Conservation (phyloP, 2,329 filamentous ascomycete genomes). For the Cryphonectria parasitica region DNA sequence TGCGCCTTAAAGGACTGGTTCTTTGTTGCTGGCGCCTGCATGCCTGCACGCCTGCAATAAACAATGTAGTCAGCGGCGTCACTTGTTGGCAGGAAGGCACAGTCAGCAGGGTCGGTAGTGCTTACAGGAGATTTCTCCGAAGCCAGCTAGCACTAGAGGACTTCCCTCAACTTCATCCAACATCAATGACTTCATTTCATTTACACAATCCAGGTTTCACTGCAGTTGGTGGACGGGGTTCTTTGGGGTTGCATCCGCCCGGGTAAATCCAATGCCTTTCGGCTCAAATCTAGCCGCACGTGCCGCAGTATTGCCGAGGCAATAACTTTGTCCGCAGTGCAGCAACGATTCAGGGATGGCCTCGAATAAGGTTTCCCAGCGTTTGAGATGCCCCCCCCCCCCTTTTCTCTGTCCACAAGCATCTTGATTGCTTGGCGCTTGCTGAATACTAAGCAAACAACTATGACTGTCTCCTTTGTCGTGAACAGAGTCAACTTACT, state of each 20-base stretch:
- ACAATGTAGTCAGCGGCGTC: neutral
- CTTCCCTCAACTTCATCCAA: neutral
- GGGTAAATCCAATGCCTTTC: neutral
- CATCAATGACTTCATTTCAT: neutral
- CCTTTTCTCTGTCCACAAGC: neutral
- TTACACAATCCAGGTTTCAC: neutral
- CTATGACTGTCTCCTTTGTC: neutral
- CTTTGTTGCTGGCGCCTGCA: neutral
- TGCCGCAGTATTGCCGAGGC: neutral
- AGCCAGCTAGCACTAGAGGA: neutral
- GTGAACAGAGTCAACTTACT: neutral
- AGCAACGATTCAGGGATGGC: neutral
- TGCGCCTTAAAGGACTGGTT: neutral
- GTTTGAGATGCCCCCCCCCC: neutral
- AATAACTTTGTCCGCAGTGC: neutral
- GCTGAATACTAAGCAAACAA: neutral
- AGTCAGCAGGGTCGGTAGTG: neutral
- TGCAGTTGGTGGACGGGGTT: neutral
- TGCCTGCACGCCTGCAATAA: no score
- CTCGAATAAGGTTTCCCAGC: constrained; percentile 1
- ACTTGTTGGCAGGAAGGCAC: neutral
- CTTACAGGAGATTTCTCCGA: neutral
- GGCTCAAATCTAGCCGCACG: neutral
- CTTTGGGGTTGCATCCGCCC: neutral
- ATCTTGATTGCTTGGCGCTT: neutral